Base-by-base conservation (phyloP, 78 protist genomes). In the Tieghemostelium lacteum region DNA sequence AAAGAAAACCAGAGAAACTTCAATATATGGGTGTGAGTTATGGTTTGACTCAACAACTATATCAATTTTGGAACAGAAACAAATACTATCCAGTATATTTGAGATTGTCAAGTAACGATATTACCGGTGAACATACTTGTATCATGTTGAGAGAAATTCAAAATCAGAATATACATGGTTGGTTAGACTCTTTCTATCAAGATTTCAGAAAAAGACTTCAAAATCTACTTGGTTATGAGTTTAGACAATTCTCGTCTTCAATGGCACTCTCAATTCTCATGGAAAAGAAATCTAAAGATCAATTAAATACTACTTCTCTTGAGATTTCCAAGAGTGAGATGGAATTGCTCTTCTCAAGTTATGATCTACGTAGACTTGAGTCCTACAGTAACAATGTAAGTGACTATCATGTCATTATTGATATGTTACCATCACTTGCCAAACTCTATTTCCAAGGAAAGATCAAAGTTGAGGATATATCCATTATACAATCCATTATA, bases 61-160 rank as follows among this genome's bases (percentile, higher is more conserved):
- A 39, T 85, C 63, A 72, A 49, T 98, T 97, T 66, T 99, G 99
- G 99, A 86, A 55, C 31, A 62, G 55, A 37, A 12, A 34, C 40
- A 93, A 94, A 34, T 86, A 75, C 58, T 33, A 67, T 20, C 92
- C 95, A 49, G 92, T 93, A 26, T 93, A 93, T 86, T 8, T 98
- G 65, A 78, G 99, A 0, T 95, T 93, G 86, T 77, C 97, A 2
- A n/a, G 70, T 57, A 98, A 98, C 88, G 99, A 98, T 34, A 42
- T 97, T 57, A 99, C 99, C 0, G 99, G 99, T 31, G 99, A 99
- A 93, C 96, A 97, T 92, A 87, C 98, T 17, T 95, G 98, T 64
- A 95, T 99, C 67, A 96, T 98, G 98, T 65, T 99, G 26, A 2
- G 66, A 49, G 87, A 75, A 34, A 37, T 92, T 36, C 45, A 73